Evolutionary conservation across 177 flowering plant species (phyloP), one percentile per base, ranked within the genome.

Genomic region (Vitis hybrid): DNA sequence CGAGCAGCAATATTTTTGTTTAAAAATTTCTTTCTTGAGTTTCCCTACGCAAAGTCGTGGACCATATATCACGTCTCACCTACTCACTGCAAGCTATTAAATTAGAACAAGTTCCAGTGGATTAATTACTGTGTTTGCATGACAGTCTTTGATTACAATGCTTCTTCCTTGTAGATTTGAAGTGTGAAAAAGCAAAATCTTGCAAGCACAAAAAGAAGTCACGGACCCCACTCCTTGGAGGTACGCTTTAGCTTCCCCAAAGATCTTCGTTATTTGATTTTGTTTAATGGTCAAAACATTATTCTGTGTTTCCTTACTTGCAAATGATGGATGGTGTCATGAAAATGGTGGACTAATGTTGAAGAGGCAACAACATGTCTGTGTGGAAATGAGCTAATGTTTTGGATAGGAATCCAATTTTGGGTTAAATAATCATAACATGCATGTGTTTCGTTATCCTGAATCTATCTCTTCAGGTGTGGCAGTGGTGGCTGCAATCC

Each of bases 131-230:
- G 29, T 26, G 29, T 26, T 26, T 26, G 0, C 29, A 26, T 26
- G 29, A 26, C 0, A 59, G 2, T 60, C 11, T 60, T 9, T 22
- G 33, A 8, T 55, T 31, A 60, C 10, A 14, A 12, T 7, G 58
- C 39, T 39, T 29, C 39, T 53, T 18, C 33, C 56, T 49, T 60
- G 66, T 39, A 71, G 78, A 65, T 55, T 33, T 3, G 22, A 69
- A 64, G 31, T 72, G 76, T 13, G 15, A 19, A 4, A 65, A 20
- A 14, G 69, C 68, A 31, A 72, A 65, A 16, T 57, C 18, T 12
- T 72, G 79, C 70, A 65, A 72, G 7, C 65, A 9, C 1, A 3
- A 45, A 61, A 68, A 60, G 75, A 76, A 76, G 45, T 39, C 45
- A 63, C 12, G 51, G 18, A 65, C 51, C 3, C 45, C 52, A 18